Evolutionary conservation across 257 asterid species (phyloP), one percentile per base, ranked within the genome.

Genomic region (Thymus quinquecostatus): DNA sequence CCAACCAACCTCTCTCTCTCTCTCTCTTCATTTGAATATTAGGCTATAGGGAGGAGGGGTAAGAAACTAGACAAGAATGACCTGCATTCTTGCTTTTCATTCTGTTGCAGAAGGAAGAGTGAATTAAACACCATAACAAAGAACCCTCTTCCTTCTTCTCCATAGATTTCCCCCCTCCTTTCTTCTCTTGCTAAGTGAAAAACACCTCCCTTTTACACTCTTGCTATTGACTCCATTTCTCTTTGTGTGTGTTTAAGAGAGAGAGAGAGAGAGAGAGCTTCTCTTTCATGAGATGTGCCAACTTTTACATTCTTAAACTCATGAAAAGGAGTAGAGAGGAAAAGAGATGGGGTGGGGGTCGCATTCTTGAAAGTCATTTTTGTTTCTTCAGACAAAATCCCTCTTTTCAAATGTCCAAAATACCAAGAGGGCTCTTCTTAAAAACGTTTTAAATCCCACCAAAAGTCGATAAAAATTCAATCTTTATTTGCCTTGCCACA

Each of bases 321-420:
- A 11, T 62, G 69, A 38, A 38, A 38, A 34, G 21, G 21, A 21
- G 21, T 21, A 68, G 49, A 65, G 38, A 66, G 72, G 64, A 43
- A 72, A 59, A 64, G 71, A 70, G 66, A 64, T 47, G 81, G 59
- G 78, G 72, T 68, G 51, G 13, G 74, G 77, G 84, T 65, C 72
- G 4, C 58, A 58, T 71, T 76, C 69, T 66, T 48, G 78, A 81
- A 82, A 75, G 70, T 67, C 69, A 34, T n/a, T 75, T 70, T 78
- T 72, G 62, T 75, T 60, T 64, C 65, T 71, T 72, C 40, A 30
- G 66, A 64, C 44, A 63, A 55, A 75, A 65, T 36, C 12, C 70
- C 63, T 65, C 73, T 74, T 40, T 80, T 77, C 36, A 64, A 10
- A 65, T 58, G 75, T 56, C 75, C 76, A 74, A 53, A 38, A 64